Evolutionary conservation across 768 basidiomycete genomes (phyloP).

Genomic region (Boletus rubropictus): DNA sequence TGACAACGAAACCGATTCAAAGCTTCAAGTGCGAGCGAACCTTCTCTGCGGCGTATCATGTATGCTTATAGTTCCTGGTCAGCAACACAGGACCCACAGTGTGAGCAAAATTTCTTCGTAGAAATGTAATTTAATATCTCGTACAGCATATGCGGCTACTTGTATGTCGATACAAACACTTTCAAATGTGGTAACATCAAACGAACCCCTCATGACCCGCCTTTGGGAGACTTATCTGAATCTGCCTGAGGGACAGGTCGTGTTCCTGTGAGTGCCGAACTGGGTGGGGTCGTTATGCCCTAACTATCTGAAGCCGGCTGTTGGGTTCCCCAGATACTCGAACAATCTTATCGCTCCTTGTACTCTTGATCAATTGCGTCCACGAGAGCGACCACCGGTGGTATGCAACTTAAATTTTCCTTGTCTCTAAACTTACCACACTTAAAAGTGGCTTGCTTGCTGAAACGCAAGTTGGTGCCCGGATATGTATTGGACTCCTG

Average conservation of each 20-base stretch:
- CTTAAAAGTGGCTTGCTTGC: constrained; percentile 42
- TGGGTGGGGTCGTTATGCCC: background rate
- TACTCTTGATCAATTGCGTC: constrained; percentile 70
- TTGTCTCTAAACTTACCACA: constrained; percentile 6
- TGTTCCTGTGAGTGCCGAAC: constrained; percentile 58
- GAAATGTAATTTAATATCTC: background rate
- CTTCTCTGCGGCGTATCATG: constrained; percentile 58
- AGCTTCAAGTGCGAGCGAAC: constrained; percentile 60
- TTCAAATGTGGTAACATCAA: constrained; percentile 78
- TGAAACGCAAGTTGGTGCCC: constrained; percentile 49
- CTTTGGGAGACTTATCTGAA: constrained; percentile 63
- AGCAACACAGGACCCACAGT: constrained; percentile 53
- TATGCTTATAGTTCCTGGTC: constrained; percentile 76
- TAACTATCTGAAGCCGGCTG: constrained; percentile 39
- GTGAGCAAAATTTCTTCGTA: constrained; percentile 35
- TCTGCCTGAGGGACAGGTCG: constrained; percentile 64
- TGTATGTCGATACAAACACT: constrained; percentile 71
- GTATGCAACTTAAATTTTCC: constrained; percentile 37
- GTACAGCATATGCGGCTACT: constrained; percentile 54
- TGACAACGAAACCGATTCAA: constrained; percentile 2
- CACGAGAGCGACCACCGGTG: constrained; percentile 49
- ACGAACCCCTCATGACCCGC: constrained; percentile 48
- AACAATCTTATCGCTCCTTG: constrained; percentile 55
- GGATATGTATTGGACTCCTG: constrained; percentile 62
- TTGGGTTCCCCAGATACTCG: constrained; percentile 61